Evolutionary conservation across 1,139 yeast species (phyloP), one percentile per base, ranked within the genome.

Genomic region (Saccharomycopsis phalli): DNA sequence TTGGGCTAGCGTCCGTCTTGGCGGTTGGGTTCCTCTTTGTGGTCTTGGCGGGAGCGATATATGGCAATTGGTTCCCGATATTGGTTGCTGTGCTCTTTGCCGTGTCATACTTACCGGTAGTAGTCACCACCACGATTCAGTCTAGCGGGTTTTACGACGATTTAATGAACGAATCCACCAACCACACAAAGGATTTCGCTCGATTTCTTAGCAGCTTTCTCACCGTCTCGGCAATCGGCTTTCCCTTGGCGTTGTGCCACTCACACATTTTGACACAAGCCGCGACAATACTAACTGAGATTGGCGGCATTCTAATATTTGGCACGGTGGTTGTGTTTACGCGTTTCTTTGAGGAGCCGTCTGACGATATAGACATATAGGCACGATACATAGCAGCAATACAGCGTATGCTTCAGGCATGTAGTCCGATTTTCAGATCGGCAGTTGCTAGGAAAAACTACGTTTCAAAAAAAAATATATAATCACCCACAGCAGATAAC

Each of bases 21-120:
- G 46, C 46, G 19, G 36, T 42, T 11, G 46, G 46, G 17, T 42
- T 42, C 30, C 36, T 42, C 3, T 41, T 42, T 36, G 34, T 42
- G 8, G 44, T 42, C 23, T 21, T 42, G 10, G 44, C 46, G 7
- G 46, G 46, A 10, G 46, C 46, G 4, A 42, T 42, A 8, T 42
- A 29, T 27, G 46, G 46, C 25, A 42, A 42, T 23, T 42, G 46
- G 46, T 31, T 31, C 17, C 48, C 46, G 4, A 10, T 42, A 7
- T 7, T 40, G 5, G 20, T 32, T 13, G 44, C 41, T 5, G 11
- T 40, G 22, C 23, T 40, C 16, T 42, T 42, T 34, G 44, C 29
- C 11, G 8, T 23, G 11, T 40, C 44, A 3, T 42, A 42, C 27
- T 32, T 42, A 17, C 46, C 46, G 13, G 44, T 40, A 23, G n/a